Evolutionary conservation across 352 stramenopile species (phyloP).

Genomic region (Thalassiosira exigua): DNA sequence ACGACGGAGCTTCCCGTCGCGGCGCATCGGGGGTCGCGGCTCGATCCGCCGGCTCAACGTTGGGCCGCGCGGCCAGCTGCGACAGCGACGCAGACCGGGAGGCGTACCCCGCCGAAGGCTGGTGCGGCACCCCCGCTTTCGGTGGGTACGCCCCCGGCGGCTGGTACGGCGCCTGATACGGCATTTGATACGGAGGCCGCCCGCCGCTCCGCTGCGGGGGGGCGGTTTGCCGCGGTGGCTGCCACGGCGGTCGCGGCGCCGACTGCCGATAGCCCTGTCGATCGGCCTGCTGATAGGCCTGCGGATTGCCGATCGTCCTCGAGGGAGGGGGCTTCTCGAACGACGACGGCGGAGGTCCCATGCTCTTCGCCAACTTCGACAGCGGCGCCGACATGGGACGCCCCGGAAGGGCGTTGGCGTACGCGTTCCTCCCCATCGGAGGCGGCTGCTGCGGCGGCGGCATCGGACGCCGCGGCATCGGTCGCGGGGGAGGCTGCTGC

Average conservation of each 20-base stretch:
- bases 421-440: neutral
- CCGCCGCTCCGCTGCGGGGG: constrained; percentile 6
- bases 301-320: neutral
- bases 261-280: too few species aligned
- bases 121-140: neutral
- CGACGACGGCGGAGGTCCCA: constrained; percentile 7
- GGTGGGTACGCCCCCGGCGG: neutral
- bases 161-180: neutral
- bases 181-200: neutral
- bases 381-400: constrained; percentile 3
- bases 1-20: neutral
- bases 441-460: neutral
- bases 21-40: neutral
- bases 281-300: neutral
- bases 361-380: constrained; percentile 13
- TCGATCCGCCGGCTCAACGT: constrained; percentile 28
- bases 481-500: neutral
- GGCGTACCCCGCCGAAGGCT: neutral
- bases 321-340: neutral
- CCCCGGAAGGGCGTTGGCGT: neutral
- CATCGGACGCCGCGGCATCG: neutral
- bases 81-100: constrained; percentile 15
- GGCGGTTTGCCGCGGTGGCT: neutral
- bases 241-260: too few species aligned
- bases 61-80: constrained; percentile 15